Conservation (phyloP, 371 early-diverging fungal species). For the Basidiobolus heterosporus region DNA sequence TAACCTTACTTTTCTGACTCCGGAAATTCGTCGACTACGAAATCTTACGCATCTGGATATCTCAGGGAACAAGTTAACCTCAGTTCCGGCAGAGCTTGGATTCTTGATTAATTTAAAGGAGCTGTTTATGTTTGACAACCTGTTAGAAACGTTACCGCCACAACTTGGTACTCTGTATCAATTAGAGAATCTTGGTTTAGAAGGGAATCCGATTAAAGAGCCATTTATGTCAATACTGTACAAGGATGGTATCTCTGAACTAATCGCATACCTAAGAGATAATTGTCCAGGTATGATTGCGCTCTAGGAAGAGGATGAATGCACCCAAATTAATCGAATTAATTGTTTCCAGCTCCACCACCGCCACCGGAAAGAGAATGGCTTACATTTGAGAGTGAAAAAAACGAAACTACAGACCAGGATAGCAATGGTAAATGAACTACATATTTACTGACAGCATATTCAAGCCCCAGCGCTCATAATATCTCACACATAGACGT, state of each 20-base stretch:
- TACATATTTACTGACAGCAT: no score
- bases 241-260: slow-evolving; percentile 72
- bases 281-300: slow-evolving; percentile 52
- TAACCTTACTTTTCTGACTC: slow-evolving; percentile 57
- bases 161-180: slow-evolving; percentile 90
- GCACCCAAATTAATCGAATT: no score
- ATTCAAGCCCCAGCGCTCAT: no score
- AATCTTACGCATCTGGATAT: slow-evolving; percentile 62
- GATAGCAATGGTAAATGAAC: no score
- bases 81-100: slow-evolving; percentile 87
- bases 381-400: slow-evolving; percentile 41
- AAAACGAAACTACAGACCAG: no score
- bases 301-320: not conserved
- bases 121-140: slow-evolving; percentile 86
- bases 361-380: slow-evolving; percentile 88
- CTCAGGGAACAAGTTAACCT: slow-evolving; percentile 77
- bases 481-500: no score
- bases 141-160: slow-evolving; percentile 67
- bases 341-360: slow-evolving; percentile 32
- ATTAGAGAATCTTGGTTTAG: slow-evolving; percentile 81
- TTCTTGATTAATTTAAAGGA: slow-evolving; percentile 68
- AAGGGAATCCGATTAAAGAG: slow-evolving; percentile 92
- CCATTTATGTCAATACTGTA: slow-evolving; percentile 63
- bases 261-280: slow-evolving; percentile 85
- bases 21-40: slow-evolving; percentile 46